Base-by-base conservation (phyloP, 805 yeast species). In the Cyberlindnera subsufficiens region DNA sequence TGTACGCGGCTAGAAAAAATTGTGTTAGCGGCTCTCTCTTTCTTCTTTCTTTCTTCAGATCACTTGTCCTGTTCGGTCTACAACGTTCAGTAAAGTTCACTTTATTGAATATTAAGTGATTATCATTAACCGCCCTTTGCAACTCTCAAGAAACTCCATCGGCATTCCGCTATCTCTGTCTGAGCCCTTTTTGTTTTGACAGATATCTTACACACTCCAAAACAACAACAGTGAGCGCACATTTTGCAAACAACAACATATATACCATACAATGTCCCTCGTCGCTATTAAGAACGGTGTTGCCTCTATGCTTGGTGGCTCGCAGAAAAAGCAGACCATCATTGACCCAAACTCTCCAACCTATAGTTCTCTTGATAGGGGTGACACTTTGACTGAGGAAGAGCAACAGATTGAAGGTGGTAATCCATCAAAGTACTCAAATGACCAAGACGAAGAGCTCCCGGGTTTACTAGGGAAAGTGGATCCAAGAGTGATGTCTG, bases 401-500 rank as follows among this genome's bases (percentile, higher is more conserved):
- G 39, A 37, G 29, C 31, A 37, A 30, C 19, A 37, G 11, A 13
- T 11, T 11, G 40, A 27, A 7, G 19, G 10, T 14, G 32, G 34
- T 38, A 22, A 22, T 22, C 27, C 8, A 22, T 42, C 15, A 25
- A 37, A 38, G 20, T 45, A 38, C 19, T 34, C 39, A 15, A 42
- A 45, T 30, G 29, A 27, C 9, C 49, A 47, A 9, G 35, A 39
- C n/a, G 38, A 31, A 8, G 35, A 32, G 1, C 31, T 37, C 6
- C 46, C 42, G 14, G 60, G 62, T 54, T 54, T 79, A 31, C 69
- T 81, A 47, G 73, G 72, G 32, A 74, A 68, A 37, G 71, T 85
- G 40, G 93, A 85, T 59, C 99, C 99, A 9, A 78, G 99, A 61
- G 90, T 90, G 20, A 86, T 91, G 83, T 82, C 93, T 37, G 98